Percentiles rank a stretch among this genome's conserved stretches.
Evolutionary conservation across 1,284 basidiomycete species (phyloP).

Genomic region (Leccinum fuscescens): DNA sequence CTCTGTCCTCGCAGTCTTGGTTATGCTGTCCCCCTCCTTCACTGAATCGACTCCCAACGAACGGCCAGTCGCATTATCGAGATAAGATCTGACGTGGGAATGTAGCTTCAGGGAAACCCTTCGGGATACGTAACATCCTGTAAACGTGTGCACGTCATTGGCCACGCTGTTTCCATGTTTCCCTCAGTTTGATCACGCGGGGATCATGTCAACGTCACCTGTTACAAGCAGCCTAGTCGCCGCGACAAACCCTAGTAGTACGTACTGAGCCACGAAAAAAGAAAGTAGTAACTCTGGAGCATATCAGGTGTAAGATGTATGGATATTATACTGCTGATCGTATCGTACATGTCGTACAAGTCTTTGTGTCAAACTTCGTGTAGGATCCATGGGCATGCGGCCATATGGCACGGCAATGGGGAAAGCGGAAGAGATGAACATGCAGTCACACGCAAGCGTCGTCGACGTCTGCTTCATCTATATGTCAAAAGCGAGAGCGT

Average conservation of each 20-base stretch:
- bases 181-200: conserved; percentile 3
- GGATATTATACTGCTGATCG: conserved; percentile 29
- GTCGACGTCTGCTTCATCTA: conserved; percentile 22
- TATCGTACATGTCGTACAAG: conserved; percentile 34
- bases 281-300: conserved; percentile 3
- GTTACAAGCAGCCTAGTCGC: not conserved
- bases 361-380: conserved; percentile 14
- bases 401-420: conserved; percentile 14
- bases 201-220: conserved; percentile 15
- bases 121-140: not conserved
- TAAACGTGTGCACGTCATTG: not conserved
- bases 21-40: not conserved
- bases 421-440: conserved; percentile 21
- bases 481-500: conserved; percentile 8
- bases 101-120: not conserved
- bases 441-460: conserved; percentile 17
- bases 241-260: not conserved
- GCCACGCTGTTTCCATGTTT: conserved; percentile 13
- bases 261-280: not conserved
- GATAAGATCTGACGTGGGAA: not conserved
- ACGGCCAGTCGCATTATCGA: not conserved
- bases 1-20: not conserved
- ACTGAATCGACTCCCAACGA: not conserved
- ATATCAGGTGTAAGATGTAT: conserved; percentile 17
- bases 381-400: conserved; percentile 22